These are phyloP conservation scores for Aphanocladium album DNA, from an alignment of 2,329 filamentous ascomycete genomes.

Conservation along the genomic window DNA sequence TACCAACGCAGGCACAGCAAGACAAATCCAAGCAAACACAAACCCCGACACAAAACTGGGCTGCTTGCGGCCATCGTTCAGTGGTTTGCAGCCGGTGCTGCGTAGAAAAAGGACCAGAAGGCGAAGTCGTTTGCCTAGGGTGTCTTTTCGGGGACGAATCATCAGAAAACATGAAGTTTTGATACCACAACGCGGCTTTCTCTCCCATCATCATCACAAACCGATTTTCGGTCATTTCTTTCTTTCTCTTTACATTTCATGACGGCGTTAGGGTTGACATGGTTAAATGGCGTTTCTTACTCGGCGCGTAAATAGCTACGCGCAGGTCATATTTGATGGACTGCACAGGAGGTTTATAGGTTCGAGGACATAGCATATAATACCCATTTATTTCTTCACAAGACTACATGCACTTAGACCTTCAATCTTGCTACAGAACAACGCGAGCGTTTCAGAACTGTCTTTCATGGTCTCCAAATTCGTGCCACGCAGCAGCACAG, in stretches of 20 bases:
- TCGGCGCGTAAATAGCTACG: neutral
- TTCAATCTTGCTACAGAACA: neutral
- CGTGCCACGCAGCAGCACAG: too few relatives aligned
- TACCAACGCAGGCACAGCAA: neutral
- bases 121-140: conserved; percentile 61
- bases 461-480: too few relatives aligned
- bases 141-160: conserved; percentile 48
- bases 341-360: neutral
- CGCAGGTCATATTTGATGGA: neutral
- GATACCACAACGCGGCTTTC: neutral
- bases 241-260: neutral
- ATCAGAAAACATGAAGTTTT: conserved; percentile 6
- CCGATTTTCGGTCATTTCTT: neutral
- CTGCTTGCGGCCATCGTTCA: conserved; percentile 40
- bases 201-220: neutral
- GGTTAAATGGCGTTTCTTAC: neutral
- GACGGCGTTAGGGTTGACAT: neutral
- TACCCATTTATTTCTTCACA: neutral
- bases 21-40: conserved; percentile 10
- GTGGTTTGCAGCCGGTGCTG: conserved; percentile 65
- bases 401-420: neutral
- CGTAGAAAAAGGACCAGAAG: conserved; percentile 58
- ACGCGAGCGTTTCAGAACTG: neutral
- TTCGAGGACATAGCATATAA: neutral
- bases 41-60: conserved; percentile 29